Evolutionary conservation across 2,329 filamentous ascomycete species (phyloP).

Genomic region (Botryotinia narcissicola): DNA sequence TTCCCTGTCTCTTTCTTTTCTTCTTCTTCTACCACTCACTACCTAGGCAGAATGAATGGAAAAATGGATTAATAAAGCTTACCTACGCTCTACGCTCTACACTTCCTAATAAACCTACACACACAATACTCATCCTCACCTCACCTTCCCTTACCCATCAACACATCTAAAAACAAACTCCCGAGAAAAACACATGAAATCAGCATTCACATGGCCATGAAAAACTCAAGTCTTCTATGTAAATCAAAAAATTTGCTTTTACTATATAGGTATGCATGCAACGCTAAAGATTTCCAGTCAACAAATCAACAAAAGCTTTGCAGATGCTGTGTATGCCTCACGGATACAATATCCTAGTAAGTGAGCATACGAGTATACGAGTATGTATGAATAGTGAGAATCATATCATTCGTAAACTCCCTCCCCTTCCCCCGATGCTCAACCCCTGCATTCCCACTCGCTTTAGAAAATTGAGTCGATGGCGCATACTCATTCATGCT

Average conservation of each 20-base stretch:
- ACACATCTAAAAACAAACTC: not conserved
- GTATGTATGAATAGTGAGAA: not conserved
- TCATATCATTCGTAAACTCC: not conserved
- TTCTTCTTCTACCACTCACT: no score
- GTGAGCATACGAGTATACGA: not conserved
- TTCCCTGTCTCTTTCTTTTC: no score
- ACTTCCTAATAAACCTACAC: not conserved
- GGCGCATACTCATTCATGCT: constrained; percentile 17
- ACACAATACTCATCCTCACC: not conserved
- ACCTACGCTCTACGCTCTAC: not conserved
- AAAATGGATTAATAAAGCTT: not conserved
- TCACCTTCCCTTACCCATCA: not conserved
- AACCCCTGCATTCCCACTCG: not conserved
- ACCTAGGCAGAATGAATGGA: no score
- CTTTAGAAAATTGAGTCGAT: not conserved
- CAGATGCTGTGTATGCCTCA: not conserved
- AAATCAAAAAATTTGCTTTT: constrained; percentile 12
- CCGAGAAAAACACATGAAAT: not conserved
- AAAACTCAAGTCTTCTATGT: not conserved
- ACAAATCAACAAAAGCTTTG: not conserved
- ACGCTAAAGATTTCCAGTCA: not conserved
- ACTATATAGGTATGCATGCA: not conserved
- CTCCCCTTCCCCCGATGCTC: no score
- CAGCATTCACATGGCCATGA: not conserved
- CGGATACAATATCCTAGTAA: not conserved